phyloP scores from a whole-genome alignment of 495 filamentous ascomycete genomes.

The Bombardia bombarda region DNA sequence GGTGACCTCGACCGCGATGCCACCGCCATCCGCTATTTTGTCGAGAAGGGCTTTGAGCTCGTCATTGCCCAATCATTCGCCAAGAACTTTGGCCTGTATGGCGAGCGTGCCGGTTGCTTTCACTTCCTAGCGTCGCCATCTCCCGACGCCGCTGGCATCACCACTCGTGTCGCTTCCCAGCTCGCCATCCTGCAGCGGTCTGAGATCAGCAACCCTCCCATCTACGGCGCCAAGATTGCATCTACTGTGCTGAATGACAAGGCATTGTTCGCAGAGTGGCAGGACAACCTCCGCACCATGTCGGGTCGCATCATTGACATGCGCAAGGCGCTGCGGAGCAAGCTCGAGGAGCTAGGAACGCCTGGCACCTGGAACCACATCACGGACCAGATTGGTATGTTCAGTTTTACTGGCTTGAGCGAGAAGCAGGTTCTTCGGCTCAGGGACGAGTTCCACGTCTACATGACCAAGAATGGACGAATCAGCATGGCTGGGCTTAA shows the following conservation, averaged over 20 bases:
- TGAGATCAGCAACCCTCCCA: conserved; percentile 94
- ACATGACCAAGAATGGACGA: conserved; percentile 98
- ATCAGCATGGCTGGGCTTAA: conserved; percentile 97
- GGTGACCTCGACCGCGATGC: conserved; percentile 79
- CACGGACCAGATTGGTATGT: conserved; percentile 99
- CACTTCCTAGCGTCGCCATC: conserved; percentile 79
- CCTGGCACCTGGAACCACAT: conserved; percentile 95
- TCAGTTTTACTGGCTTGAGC: conserved; percentile 86
- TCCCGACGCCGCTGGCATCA: conserved; percentile 52
- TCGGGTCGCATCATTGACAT: conserved; percentile 87
- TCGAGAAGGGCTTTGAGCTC: conserved; percentile 91
- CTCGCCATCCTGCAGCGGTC: conserved; percentile 90
- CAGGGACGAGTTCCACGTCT: conserved; percentile 76
- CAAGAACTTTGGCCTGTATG: conserved; percentile 98
- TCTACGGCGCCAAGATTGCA: conserved; percentile 88
- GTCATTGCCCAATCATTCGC: conserved; percentile 94
- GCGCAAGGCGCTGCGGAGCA: conserved; percentile 64
- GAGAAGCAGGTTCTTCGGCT: conserved; percentile 81
- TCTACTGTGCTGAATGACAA: conserved; percentile 74
- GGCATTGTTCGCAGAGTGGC: conserved; percentile 83
- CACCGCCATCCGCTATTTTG: conserved; percentile 86
- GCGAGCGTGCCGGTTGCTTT: conserved; percentile 93
- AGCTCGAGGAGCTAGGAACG: conserved; percentile 74
- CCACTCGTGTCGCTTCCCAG: conserved; percentile 69
- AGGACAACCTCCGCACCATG: conserved; percentile 89